These are phyloP conservation scores for Aspergillus awamori DNA, from an alignment of 2,329 filamentous ascomycete genomes.

Conservation along the genomic window DNA sequence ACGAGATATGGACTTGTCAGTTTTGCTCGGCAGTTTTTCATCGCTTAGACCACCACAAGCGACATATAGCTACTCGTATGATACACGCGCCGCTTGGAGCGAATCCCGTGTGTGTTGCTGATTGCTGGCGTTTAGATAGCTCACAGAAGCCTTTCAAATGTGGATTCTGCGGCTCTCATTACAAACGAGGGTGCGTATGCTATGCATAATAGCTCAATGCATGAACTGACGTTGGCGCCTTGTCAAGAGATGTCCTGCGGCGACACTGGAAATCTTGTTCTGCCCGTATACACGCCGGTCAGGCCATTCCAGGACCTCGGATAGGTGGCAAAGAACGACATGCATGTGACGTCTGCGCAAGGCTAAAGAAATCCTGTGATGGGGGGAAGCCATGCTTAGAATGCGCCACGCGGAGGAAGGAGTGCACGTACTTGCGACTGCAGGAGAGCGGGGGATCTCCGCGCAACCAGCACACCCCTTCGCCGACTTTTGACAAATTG, in stretches of 20 bases:
- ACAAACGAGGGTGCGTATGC: constrained; percentile 31
- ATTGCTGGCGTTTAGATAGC: constrained; percentile 21
- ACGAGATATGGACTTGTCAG: constrained; percentile 27
- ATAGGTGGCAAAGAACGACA: constrained; percentile 32
- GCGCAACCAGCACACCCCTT: background rate
- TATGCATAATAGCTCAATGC: background rate
- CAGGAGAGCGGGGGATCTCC: constrained; percentile 3
- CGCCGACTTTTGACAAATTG: background rate
- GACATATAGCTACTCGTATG: constrained; percentile 31
- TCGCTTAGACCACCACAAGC: constrained; percentile 32
- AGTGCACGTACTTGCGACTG: constrained; percentile 30
- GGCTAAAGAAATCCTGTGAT: constrained; percentile 31
- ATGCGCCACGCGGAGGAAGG: constrained; percentile 23
- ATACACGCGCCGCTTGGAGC: background rate
- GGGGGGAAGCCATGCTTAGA: constrained; percentile 28
- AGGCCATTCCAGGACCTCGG: constrained; percentile 27
- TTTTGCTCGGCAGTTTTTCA: constrained; percentile 29
- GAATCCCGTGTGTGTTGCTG: background rate
- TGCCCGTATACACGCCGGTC: constrained; percentile 21
- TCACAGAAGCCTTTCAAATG: constrained; percentile 23
- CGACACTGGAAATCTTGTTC: constrained; percentile 35
- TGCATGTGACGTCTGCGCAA: constrained; percentile 35
- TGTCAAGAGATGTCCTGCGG: constrained; percentile 28
- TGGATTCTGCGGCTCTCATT: constrained; percentile 29
- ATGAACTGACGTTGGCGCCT: background rate